These are phyloP conservation scores for Massospora cicadina DNA, from an alignment of 371 early-diverging fungal genomes.

Conservation along the genomic window DNA sequence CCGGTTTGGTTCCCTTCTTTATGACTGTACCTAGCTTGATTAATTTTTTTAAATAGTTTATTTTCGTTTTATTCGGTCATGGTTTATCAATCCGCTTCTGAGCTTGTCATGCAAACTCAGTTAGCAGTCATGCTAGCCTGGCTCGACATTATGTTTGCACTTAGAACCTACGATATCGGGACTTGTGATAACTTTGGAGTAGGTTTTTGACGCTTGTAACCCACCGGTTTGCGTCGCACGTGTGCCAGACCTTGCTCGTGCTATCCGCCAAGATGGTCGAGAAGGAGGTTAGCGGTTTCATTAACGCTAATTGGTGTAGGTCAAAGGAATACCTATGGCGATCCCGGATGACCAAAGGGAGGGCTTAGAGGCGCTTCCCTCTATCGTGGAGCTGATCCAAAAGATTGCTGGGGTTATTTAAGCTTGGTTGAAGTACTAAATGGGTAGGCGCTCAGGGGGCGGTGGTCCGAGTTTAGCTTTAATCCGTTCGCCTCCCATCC, in stretches of 20 bases:
- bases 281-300: conserved; percentile 31
- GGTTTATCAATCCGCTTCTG: too few relatives aligned
- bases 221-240: conserved; percentile 74
- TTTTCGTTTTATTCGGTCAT: too few relatives aligned
- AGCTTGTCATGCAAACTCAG: too few relatives aligned
- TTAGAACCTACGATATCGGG: too few relatives aligned
- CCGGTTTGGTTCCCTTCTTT: too few relatives aligned
- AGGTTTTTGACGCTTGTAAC: conserved; percentile 45
- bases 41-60: too few relatives aligned
- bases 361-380: neutral
- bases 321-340: conserved; percentile 15
- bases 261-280: conserved; percentile 55
- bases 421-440: conserved; percentile 40
- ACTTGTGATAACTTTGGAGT: too few relatives aligned
- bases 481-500: conserved; percentile 61
- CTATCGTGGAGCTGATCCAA: conserved; percentile 16
- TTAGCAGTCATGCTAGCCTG: too few relatives aligned
- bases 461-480: conserved; percentile 41
- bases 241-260: conserved; percentile 54
- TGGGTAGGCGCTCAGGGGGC: conserved; percentile 39
- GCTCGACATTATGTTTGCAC: too few relatives aligned
- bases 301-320: conserved; percentile 13
- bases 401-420: neutral
- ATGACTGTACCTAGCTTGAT: too few relatives aligned
- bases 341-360: conserved; percentile 22